Base-by-base conservation (phyloP, 345 rosid genomes). In the Hypericum androsaemum region DNA sequence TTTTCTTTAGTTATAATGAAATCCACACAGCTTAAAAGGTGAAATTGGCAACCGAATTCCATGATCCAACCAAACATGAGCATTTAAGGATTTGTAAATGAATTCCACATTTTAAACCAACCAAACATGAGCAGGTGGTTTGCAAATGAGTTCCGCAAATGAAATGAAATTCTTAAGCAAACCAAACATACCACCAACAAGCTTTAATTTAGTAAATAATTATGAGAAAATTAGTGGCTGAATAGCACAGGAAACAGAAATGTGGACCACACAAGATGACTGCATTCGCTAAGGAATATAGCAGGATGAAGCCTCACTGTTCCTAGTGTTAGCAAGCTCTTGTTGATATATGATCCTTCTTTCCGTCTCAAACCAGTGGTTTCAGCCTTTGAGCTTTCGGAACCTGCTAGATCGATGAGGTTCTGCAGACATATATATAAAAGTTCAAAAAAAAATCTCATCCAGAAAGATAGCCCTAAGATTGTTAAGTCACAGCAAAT, bases 381-480 rank as follows among this genome's bases (percentile, higher is more conserved):
- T 80, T 81, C 97, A 57, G 87, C 99, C 75, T 86, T 92, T 10
- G 99, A 88, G 73, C 99, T 92, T 80, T 92, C 99, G 14, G 99
- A 92, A 81, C 99, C 99, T 67, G 99, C 99, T 78, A 92, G 87
- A 80, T 92, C 99, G 75, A 92, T 87, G 68, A 92, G 97, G 82
- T 88, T 84, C 99, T 92, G 95, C 96, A 78, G 39, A 65, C 65
- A 74, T 53, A 71, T 73, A 56, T 49, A 57, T 44, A 64, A 41
- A 65, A 64, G 77, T 78, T n/a, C 63, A 68, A 60, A 63, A 62
- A 51, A 16, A 39, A 38, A 62, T 56, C 52, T 14, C 17, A 36
- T 38, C 39, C 15, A 7, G 41, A 50, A 48, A 47, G 12, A 9
- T 12, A 45, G 15, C 39, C 28, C 11, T 17, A 44, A 50, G 15